These are phyloP conservation scores for Aspergillus brunneoviolaceus DNA, from an alignment of 2,329 filamentous ascomycete species.

Conservation along the genomic window DNA sequence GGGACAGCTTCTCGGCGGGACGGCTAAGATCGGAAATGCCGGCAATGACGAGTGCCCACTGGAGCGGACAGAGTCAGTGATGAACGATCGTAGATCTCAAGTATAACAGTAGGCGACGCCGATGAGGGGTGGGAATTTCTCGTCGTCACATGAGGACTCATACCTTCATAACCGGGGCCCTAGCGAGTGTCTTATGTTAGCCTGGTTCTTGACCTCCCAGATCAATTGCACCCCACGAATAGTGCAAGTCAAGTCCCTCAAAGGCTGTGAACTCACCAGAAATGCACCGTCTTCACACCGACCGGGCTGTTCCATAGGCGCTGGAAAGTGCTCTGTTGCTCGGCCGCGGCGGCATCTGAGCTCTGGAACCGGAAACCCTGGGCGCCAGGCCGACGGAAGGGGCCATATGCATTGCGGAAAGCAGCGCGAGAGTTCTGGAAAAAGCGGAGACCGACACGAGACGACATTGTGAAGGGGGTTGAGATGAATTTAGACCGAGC, in stretches of 20 bases:
- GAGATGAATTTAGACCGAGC: slow-evolving; percentile 8
- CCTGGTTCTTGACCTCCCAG: not conserved
- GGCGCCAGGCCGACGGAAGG: slow-evolving; percentile 52
- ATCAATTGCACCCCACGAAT: not conserved
- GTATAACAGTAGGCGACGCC: not conserved
- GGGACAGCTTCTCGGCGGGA: slow-evolving; percentile 86
- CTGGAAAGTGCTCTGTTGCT: slow-evolving; percentile 59
- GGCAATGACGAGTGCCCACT: slow-evolving; percentile 92
- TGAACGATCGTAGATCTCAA: slow-evolving; percentile 8
- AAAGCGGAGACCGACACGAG: slow-evolving; percentile 59
- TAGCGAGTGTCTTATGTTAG: slow-evolving; percentile 37
- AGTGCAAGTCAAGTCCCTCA: not conserved
- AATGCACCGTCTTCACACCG: slow-evolving; percentile 91
- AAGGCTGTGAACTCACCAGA: slow-evolving; percentile 65
- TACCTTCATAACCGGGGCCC: slow-evolving; percentile 92
- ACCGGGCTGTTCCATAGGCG: slow-evolving; percentile 81
- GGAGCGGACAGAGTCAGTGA: slow-evolving; percentile 13
- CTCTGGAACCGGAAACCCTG: slow-evolving; percentile 68
- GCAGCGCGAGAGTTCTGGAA: slow-evolving; percentile 52
- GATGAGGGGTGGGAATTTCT: not conserved
- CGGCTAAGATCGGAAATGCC: slow-evolving; percentile 89
- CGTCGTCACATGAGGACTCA: slow-evolving; percentile 13
- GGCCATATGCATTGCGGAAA: slow-evolving; percentile 55
- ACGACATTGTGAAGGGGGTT: slow-evolving; percentile 47
- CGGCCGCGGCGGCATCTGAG: slow-evolving; percentile 54